Evolutionary conservation across 495 filamentous ascomycete species (phyloP).

Genomic region (Astrothelium macrocarpum): DNA sequence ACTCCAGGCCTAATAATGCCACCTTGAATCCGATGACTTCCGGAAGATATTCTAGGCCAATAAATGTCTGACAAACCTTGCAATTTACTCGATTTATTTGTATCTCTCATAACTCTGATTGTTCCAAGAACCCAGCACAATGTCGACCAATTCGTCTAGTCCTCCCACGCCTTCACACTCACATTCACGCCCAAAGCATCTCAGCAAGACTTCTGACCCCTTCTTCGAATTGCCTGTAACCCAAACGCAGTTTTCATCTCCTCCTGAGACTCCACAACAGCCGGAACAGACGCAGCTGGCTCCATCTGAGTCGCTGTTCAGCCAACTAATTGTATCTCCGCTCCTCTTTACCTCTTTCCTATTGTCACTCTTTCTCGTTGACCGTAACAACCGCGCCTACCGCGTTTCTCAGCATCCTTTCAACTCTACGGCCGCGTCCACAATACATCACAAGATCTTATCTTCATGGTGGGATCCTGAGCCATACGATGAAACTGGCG

Average conservation of each 20-base stretch:
- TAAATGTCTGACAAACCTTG: too few species aligned
- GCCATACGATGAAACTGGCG: conserved; percentile 27
- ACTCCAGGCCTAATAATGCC: too few species aligned
- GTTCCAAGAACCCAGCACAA: background rate
- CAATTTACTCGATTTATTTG: background rate
- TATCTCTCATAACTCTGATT: background rate
- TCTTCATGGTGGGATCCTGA: conserved; percentile 24
- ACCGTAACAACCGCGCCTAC: conserved; percentile 25
- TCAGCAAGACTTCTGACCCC: conserved; percentile 15
- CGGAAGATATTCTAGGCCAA: too few species aligned
- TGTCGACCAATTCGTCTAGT: background rate
- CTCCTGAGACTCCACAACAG: background rate
- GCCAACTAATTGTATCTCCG: conserved; percentile 26
- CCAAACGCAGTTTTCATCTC: background rate
- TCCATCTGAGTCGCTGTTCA: conserved; percentile 2
- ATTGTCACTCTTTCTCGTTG: conserved; percentile 29
- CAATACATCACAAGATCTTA: conserved; percentile 8
- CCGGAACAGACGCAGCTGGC: background rate
- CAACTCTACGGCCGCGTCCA: background rate
- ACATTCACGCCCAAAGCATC: background rate
- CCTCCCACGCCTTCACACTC: background rate
- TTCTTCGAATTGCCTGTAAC: conserved; percentile 15
- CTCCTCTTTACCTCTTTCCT: conserved; percentile 31
- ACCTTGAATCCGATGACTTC: background rate
- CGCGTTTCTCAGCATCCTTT: conserved; percentile 23